Evolutionary conservation across 345 rosid genomes (phyloP).

Genomic region (Cardamine chenopodiifolia): DNA sequence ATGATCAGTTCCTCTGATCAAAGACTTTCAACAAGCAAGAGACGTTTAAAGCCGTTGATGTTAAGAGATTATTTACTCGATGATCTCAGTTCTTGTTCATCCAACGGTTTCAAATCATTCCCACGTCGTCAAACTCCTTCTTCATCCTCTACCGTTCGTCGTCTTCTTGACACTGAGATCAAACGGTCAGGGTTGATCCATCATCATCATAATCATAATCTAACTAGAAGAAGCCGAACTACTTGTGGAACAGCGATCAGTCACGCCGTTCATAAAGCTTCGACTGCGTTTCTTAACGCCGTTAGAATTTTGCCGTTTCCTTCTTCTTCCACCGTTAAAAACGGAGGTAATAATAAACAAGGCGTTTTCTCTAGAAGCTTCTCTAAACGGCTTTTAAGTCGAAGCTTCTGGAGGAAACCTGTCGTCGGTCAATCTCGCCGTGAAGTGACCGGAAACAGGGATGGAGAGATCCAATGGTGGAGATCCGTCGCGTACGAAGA

Average conservation of each 20-base stretch:
- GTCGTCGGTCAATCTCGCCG: constrained; percentile 22
- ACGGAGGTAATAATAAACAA: neutral
- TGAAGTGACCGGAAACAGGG: neutral
- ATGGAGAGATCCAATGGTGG: constrained; percentile 52
- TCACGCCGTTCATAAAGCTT: constrained; percentile 66
- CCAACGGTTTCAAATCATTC: constrained; percentile 83
- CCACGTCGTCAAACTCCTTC: constrained; percentile 63
- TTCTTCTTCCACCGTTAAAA: constrained; percentile 46
- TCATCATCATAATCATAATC: constrained; percentile 5
- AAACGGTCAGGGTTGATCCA: constrained; percentile 43
- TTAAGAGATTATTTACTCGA: constrained; percentile 77
- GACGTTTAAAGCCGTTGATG: constrained; percentile 55
- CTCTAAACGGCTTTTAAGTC: constrained; percentile 54
- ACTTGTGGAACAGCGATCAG: constrained; percentile 48
- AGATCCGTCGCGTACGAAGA: constrained; percentile 50
- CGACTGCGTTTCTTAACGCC: constrained; percentile 60
- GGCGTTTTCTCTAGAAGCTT: constrained; percentile 49
- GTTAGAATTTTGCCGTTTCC: constrained; percentile 62
- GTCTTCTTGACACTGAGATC: constrained; percentile 68
- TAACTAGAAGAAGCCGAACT: constrained; percentile 40
- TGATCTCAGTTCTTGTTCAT: constrained; percentile 86
- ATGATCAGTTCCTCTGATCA: constrained; percentile 37
- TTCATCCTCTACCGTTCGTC: constrained; percentile 55
- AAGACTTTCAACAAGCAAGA: constrained; percentile 37
- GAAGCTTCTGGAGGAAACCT: constrained; percentile 58